Base-by-base conservation (phyloP, 2,329 filamentous ascomycete genomes). In the Huntiella omanensis region DNA sequence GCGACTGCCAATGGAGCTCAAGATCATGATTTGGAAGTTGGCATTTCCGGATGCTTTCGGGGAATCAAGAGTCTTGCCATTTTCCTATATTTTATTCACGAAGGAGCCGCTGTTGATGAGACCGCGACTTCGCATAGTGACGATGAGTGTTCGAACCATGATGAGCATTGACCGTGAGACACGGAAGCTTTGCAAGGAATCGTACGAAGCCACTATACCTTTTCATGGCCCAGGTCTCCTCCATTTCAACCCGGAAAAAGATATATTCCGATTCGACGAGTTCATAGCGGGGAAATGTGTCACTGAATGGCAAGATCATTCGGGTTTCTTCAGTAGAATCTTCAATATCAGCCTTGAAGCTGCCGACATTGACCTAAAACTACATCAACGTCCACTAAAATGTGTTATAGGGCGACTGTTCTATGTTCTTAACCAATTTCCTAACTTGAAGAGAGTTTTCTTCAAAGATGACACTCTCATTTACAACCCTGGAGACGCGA, bases 131-230 rank as follows among this genome's bases (percentile, higher is more conserved):
- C 11, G 19, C 3, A 40, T 32, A 7, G 12, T 38, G 10, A 46
- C 47, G 6, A 13, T 15, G 6, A 44, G 43, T 5, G 33, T 43
- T 7, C 47, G 47, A 2, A 36, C 42, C 2, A 40, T 49, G 19
- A 49, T 49, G 47, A 15, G 43, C 19, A 49, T 49, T 17, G 22
- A 39, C 32, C 35, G 33, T n/a, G 43, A 46, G 28, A 46, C 47
- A 5, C 43, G 47, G 6, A 12, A 10, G 2, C 37, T 49, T 34
- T 43, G 47, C 19, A 19, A 12, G 16, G n/a, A 11, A 6, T 43
- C 41, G 16, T 49, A 36, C 19, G 43, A 43, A 5, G 33, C 17
- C 6, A 46, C 15, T 12, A 11, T 49, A 32, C 11, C 5, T 7
- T 11, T 49, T 5, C 13, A 40, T 8, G 43, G 40, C n/a, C 12